A percentile compares a stretch with the other conserved stretches of the same genome.
Evolutionary conservation across 176 grass and related monocot species (phyloP).

Genomic region (Aegilops sharonensis): DNA sequence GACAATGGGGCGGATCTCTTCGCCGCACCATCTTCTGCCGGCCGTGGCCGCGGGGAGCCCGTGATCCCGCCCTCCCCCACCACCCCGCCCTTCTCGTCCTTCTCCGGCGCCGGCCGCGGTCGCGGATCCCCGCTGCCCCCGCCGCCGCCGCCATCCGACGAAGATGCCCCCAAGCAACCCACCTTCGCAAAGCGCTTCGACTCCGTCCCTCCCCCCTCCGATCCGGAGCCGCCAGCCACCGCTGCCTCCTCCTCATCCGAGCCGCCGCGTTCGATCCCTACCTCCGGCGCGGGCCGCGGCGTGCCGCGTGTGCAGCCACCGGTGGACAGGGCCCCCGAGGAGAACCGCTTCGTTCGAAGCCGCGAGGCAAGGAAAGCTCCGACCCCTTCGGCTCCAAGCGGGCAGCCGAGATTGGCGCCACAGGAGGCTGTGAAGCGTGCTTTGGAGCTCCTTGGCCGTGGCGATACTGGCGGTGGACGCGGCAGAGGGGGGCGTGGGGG

Average conservation of each 20-base stretch:
- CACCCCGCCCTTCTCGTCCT: conserved; percentile 33
- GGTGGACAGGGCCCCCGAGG: conserved; percentile 20
- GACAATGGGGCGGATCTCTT: conserved; percentile 29
- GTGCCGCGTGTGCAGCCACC: conserved; percentile 27
- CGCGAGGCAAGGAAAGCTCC: conserved; percentile 13
- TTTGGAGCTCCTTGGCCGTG: conserved; percentile 59
- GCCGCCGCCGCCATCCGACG: neutral
- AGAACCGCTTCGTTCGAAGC: conserved; percentile 57
- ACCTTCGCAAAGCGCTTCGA: conserved; percentile 33
- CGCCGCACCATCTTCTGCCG: neutral
- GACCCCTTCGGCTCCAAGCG: neutral
- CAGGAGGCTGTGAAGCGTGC: conserved; percentile 67
- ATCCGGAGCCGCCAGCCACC: neutral
- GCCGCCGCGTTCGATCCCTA: conserved; percentile 3
- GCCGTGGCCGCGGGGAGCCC: conserved; percentile 39
- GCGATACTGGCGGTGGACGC: conserved; percentile 9
- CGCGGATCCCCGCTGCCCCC: conserved; percentile 11
- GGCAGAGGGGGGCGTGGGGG: conserved; percentile 27
- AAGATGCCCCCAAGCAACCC: conserved; percentile 25
- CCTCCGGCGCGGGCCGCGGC: conserved; percentile 61
- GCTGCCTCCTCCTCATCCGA: neutral
- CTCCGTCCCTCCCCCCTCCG: neutral
- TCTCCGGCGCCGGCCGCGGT: conserved; percentile 35
- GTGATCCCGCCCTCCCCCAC: conserved; percentile 14
- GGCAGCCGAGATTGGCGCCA: conserved; percentile 23